Percentiles rank a stretch among this genome's conserved stretches.
phyloP scores from a whole-genome alignment of 306 rosid species.

The Fragaria nilgerrensis region DNA sequence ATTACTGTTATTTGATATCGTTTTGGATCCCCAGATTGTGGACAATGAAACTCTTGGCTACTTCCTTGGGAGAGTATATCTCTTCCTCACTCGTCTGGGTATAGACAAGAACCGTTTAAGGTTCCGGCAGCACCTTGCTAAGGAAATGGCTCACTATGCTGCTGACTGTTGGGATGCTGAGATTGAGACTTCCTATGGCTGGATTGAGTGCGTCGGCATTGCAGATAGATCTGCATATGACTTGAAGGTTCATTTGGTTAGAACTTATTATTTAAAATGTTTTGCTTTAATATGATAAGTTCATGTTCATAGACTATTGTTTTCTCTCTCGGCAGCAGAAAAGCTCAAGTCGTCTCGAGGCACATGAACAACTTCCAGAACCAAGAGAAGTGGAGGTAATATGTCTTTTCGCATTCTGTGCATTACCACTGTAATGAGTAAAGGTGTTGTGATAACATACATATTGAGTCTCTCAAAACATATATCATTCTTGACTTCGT shows the following conservation, averaged over 20 bases:
- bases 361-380: slow-evolving; percentile 68
- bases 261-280: neutral
- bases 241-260: slow-evolving; percentile 86
- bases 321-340: slow-evolving; percentile 59
- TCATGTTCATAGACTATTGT: neutral
- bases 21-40: slow-evolving; percentile 56
- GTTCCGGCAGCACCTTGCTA: slow-evolving; percentile 90
- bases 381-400: slow-evolving; percentile 95
- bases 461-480: neutral
- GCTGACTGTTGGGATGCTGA: slow-evolving; percentile 99
- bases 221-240: slow-evolving; percentile 98
- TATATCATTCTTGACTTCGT: neutral
- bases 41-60: slow-evolving; percentile 90
- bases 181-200: slow-evolving; percentile 92
- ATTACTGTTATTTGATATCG: neutral
- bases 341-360: slow-evolving; percentile 67
- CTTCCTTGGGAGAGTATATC: slow-evolving; percentile 95
- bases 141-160: slow-evolving; percentile 98
- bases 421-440: slow-evolving; percentile 1
- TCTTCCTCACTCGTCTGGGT: slow-evolving; percentile 75
- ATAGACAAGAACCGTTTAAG: slow-evolving; percentile 65
- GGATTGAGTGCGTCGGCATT: slow-evolving; percentile 98
- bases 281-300: neutral
- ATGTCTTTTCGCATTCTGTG: neutral
- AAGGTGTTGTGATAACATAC: neutral